A percentile compares a stretch with the other conserved stretches of the same genome.
Conservation (phyloP, 2,329 filamentous ascomycete genomes). For the Aureobasidium lini region DNA sequence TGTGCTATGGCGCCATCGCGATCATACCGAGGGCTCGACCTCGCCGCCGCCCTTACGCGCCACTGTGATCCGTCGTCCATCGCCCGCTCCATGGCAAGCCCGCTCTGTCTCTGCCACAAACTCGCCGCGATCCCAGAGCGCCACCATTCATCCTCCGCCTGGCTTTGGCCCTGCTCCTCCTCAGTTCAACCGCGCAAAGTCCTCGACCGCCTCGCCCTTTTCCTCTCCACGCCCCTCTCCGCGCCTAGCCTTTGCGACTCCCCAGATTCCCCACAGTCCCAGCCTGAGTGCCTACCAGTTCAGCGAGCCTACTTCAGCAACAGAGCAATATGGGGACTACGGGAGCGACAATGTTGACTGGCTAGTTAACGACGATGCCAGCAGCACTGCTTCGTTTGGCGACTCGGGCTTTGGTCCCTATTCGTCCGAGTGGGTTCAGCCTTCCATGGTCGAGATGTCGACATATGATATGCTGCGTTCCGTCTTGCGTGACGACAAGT, state of each 20-base stretch:
- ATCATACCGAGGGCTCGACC: conserved; percentile 49
- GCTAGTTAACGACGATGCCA: conserved; percentile 78
- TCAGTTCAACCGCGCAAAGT: conserved; percentile 68
- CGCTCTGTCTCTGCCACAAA: conserved; percentile 68
- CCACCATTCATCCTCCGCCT: conserved; percentile 76
- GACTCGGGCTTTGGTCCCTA: conserved; percentile 52
- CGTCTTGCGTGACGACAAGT: conserved; percentile 79
- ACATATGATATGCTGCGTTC: conserved; percentile 97
- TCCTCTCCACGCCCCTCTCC: conserved; percentile 90
- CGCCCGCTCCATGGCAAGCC: conserved; percentile 87
- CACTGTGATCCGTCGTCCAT: conserved; percentile 81
- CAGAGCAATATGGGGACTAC: conserved; percentile 83
- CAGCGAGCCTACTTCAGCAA: conserved; percentile 70
- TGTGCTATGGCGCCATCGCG: conserved; percentile 78
- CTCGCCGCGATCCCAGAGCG: conserved; percentile 67
- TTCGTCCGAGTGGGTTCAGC: conserved; percentile 68
- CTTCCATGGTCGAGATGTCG: conserved; percentile 79
- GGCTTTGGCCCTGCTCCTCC: conserved; percentile 68
- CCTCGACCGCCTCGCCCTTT: conserved; percentile 77
- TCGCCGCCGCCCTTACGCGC: conserved; percentile 82
- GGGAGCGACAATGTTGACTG: conserved; percentile 94
- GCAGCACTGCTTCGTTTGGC: conserved; percentile 70
- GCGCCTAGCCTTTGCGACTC: conserved; percentile 79
- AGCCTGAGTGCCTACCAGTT: conserved; percentile 94
- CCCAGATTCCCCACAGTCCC: conserved; percentile 86